A percentile compares a stretch with the other conserved stretches of the same genome.
These are phyloP conservation scores for Monilinia fructicola DNA, from an alignment of 2,329 filamentous ascomycete genomes.

Conservation along the genomic window DNA sequence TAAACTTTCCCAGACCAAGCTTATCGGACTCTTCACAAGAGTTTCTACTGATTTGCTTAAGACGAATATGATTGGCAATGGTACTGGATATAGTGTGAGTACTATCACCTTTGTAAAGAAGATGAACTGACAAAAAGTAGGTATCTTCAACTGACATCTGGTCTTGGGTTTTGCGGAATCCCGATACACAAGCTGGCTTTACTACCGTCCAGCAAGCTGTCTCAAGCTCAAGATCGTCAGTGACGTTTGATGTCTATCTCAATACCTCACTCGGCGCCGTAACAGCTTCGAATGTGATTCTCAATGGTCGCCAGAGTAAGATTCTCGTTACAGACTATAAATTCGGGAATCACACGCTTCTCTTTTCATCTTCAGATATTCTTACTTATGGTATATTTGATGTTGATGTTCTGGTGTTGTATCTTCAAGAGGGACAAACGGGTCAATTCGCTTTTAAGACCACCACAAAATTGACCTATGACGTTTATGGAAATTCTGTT, in stretches of 20 bases:
- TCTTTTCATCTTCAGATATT: constrained; percentile 54
- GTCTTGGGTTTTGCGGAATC: constrained; percentile 54
- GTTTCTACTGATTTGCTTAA: constrained; percentile 52
- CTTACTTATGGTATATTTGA: constrained; percentile 50
- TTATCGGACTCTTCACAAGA: constrained; percentile 54
- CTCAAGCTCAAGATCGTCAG: constrained; percentile 47
- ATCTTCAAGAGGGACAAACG: constrained; percentile 49
- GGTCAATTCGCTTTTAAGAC: constrained; percentile 52
- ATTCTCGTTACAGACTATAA: constrained; percentile 55
- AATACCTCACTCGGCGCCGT: constrained; percentile 49
- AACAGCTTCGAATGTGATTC: constrained; percentile 48
- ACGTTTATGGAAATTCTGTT: constrained; percentile 44
- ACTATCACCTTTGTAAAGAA: neutral
- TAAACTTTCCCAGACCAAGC: constrained; percentile 55
- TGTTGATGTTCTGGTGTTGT: constrained; percentile 49
- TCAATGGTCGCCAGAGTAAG: constrained; percentile 54
- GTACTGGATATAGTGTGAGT: constrained; percentile 48
- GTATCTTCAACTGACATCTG: constrained; percentile 45
- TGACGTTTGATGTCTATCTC: constrained; percentile 49
- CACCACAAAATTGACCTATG: constrained; percentile 42
- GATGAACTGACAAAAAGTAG: constrained; percentile 22
- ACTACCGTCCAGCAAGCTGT: constrained; percentile 50
- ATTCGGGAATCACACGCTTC: constrained; percentile 48
- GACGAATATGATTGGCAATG: constrained; percentile 55
- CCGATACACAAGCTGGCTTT: constrained; percentile 49